Evolutionary conservation across 163 green algal species (phyloP).

Genomic region (Volvox carteri): DNA sequence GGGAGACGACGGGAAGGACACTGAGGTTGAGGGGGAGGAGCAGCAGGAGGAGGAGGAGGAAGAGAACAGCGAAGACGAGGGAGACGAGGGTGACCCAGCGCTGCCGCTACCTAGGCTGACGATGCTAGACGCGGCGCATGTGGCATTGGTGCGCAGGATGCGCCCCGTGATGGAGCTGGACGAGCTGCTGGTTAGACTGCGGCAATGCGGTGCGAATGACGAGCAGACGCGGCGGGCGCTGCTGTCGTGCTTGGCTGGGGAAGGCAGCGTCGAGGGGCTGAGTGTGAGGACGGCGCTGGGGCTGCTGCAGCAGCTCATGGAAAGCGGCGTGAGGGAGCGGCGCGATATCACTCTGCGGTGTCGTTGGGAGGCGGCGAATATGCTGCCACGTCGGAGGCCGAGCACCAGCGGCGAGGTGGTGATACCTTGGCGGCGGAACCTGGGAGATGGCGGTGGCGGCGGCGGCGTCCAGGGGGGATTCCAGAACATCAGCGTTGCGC

Average conservation of each 20-base stretch:
- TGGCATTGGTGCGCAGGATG: neutral
- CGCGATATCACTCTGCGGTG: neutral
- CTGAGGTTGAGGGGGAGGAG: no score
- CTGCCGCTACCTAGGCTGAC: slow-evolving; percentile 31
- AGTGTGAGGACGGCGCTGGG: neutral
- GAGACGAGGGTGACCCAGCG: no score
- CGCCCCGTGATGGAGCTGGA: neutral
- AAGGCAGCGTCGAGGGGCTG: neutral
- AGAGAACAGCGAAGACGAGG: no score
- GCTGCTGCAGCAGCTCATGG: slow-evolving; percentile 4
- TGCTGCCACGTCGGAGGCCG: neutral
- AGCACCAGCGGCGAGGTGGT: neutral
- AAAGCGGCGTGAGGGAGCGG: slow-evolving; percentile 7
- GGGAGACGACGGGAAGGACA: no score
- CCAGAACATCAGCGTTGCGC: neutral
- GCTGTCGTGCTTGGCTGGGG: neutral
- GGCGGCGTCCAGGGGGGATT: neutral
- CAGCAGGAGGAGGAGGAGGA: no score
- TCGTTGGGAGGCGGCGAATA: neutral
- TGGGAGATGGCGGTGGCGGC: neutral
- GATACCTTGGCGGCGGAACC: neutral
- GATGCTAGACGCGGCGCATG: neutral
- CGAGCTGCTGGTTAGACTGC: neutral
- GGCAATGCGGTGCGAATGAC: neutral
- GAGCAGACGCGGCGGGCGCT: neutral